These are phyloP conservation scores for Mucor circinelloides DNA, from an alignment of 371 early-diverging fungal genomes.

Conservation along the genomic window DNA sequence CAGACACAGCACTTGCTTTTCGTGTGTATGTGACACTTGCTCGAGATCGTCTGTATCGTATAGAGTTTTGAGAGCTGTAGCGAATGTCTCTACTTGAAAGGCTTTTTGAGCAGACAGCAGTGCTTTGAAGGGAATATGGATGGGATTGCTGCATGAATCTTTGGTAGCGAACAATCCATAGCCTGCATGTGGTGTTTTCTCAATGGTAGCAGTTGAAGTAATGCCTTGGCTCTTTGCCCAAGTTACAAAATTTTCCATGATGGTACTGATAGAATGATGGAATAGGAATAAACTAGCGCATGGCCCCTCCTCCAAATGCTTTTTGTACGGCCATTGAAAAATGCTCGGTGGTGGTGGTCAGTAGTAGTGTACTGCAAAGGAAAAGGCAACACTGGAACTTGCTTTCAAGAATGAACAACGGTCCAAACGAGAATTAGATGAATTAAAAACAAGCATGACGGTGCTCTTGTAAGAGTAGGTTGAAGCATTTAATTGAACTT, in stretches of 20 bases:
- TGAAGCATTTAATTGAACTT: too few relatives aligned
- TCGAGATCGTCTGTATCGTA: not conserved
- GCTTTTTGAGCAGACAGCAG: conserved; percentile 29
- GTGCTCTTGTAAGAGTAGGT: too few relatives aligned
- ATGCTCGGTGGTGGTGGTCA: too few relatives aligned
- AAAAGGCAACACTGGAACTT: too few relatives aligned
- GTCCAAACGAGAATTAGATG: too few relatives aligned
- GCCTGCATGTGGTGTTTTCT: conserved; percentile 20
- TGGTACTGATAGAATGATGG: not conserved
- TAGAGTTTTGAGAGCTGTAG: not conserved
- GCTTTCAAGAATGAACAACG: too few relatives aligned
- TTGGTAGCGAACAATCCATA: conserved; percentile 33
- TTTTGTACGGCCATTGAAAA: too few relatives aligned
- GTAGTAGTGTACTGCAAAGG: too few relatives aligned
- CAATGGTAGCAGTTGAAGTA: not conserved
- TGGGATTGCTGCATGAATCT: not conserved
- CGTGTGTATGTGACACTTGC: conserved; percentile 1
- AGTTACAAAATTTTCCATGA: not conserved
- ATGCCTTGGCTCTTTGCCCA: conserved; percentile 10
- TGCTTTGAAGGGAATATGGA: conserved; percentile 39
- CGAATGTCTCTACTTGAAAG: not conserved
- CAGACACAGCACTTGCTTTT: conserved; percentile 34
- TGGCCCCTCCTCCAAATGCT: not conserved
- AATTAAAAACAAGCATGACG: too few relatives aligned
- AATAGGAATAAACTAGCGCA: not conserved